Evolutionary conservation across 2,329 filamentous ascomycete species (phyloP), one percentile per base, ranked within the genome.

Genomic region (Botrytis aclada): DNA sequence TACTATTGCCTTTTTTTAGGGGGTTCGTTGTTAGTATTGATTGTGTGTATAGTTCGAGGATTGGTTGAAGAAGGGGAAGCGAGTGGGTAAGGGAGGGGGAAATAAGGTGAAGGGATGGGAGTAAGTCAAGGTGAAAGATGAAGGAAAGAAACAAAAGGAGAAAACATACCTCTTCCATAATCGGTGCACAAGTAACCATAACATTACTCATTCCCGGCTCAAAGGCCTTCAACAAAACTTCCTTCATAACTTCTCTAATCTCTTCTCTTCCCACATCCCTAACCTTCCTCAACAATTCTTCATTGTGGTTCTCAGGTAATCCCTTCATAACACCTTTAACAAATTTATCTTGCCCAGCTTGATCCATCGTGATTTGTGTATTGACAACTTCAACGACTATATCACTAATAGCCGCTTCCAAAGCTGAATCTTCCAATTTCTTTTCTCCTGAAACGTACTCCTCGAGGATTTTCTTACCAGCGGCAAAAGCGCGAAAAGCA

Each of bases 321-420:
- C 89, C 91, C 22, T 92, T 88, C 66, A 98, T 88, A 9, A 97
- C 95, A 73, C 93, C 89, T 74, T 92, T 89, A 18, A 95, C 86
- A 81, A 97, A 99, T 80, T 93, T 95, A 77, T 92, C 90, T 79
- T 91, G 88, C 0, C 95, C 96, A 0, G 96, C 95, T 61, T 87
- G 89, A 10, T 91, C 88, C 87, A 97, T 93, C 0, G 93, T 98
- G 3, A 92, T 88, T 82, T 98, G 94, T 80, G 97, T 93, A 77
- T 97, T 93, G 2, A 95, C 96, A 80, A 97, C 92, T 69, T 86
- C 87, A 74, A 95, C 90, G 47, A 99, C 94, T 73, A 99, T 94
- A 77, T 91, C 92, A 80, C 92, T 96, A 74, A 99, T 93, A 7
- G 95, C 94, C 9, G 94, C 95, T 82, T 98, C 94, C 16, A 98